Evolutionary conservation across 2,329 filamentous ascomycete genomes (phyloP).

Genomic region (Periconia sp.): DNA sequence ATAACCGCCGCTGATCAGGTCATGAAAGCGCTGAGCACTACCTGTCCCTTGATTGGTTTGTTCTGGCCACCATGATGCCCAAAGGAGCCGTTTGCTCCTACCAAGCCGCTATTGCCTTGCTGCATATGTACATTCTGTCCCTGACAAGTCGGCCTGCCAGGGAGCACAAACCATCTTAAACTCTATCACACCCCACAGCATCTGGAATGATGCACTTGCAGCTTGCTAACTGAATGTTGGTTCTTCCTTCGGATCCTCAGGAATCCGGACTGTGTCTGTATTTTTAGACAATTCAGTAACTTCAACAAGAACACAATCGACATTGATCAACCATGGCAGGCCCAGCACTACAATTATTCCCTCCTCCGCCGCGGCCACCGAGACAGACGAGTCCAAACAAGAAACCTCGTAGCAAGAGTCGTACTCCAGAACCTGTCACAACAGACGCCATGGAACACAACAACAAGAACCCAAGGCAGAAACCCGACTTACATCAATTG

Average conservation of each 20-base stretch:
- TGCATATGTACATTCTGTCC: slow-evolving; percentile 19
- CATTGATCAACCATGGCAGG: slow-evolving; percentile 31
- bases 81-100: slow-evolving; percentile 25
- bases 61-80: slow-evolving; percentile 24
- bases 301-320: slow-evolving; percentile 19
- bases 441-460: slow-evolving; percentile 33
- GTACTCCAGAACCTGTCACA: slow-evolving; percentile 29
- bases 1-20: slow-evolving; percentile 37
- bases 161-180: slow-evolving; percentile 32
- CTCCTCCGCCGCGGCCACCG: slow-evolving; percentile 37
- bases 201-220: slow-evolving; percentile 15
- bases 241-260: slow-evolving; percentile 4
- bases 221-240: slow-evolving; percentile 3
- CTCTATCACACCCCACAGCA: slow-evolving; percentile 34
- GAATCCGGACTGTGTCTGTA: slow-evolving; percentile 13
- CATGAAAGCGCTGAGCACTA: slow-evolving; percentile 36
- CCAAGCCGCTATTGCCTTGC: slow-evolving; percentile 40
- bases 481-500: slow-evolving; percentile 42
- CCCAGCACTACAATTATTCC: slow-evolving; percentile 41
- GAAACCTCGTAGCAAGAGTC: slow-evolving; percentile 29
- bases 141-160: slow-evolving; percentile 12
- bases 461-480: slow-evolving; percentile 30
- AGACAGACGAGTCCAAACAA: slow-evolving; percentile 36
- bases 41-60: slow-evolving; percentile 34
- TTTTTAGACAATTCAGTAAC: slow-evolving; percentile 16